Evolutionary conservation across 1,139 yeast genomes (phyloP).

Genomic region (Blastobotrys indianensis): DNA sequence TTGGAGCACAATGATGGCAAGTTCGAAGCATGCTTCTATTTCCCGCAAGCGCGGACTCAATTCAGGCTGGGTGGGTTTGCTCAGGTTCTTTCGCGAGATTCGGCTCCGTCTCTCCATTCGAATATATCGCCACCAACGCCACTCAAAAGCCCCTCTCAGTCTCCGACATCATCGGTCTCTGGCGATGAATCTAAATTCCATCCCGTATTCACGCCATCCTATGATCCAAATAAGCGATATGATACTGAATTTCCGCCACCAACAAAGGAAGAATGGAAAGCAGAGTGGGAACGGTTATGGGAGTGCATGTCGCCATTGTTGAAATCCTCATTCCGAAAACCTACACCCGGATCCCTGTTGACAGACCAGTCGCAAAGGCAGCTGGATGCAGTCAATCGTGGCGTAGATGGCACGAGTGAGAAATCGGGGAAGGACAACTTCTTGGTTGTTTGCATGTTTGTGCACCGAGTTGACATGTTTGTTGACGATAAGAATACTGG

Average conservation of each 20-base stretch:
- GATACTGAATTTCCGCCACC: slow-evolving; percentile 40
- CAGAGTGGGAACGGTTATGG: slow-evolving; percentile 65
- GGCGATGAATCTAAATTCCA: slow-evolving; percentile 13
- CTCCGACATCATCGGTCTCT: slow-evolving; percentile 10
- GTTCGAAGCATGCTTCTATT: slow-evolving; percentile 75
- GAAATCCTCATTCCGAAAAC: slow-evolving; percentile 64
- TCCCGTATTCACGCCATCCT: slow-evolving; percentile 24
- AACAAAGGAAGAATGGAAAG: slow-evolving; percentile 55
- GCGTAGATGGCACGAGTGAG: slow-evolving; percentile 77
- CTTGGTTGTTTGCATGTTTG: slow-evolving; percentile 61
- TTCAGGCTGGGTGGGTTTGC: slow-evolving; percentile 68
- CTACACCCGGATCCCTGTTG: slow-evolving; percentile 58
- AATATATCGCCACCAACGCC: slow-evolving; percentile 12
- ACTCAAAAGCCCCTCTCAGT: slow-evolving; percentile 10
- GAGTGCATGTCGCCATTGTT: slow-evolving; percentile 47
- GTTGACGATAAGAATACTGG: slow-evolving; percentile 38
- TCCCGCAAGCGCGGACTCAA: slow-evolving; percentile 55
- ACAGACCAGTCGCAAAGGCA: slow-evolving; percentile 51
- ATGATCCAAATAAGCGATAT: slow-evolving; percentile 11
- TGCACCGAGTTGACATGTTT: slow-evolving; percentile 66
- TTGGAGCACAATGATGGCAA: slow-evolving; percentile 42
- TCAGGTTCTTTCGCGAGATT: slow-evolving; percentile 14
- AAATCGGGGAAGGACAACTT: slow-evolving; percentile 65
- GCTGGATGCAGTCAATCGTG: slow-evolving; percentile 68
- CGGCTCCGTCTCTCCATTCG: slow-evolving; percentile 8